phyloP scores from a whole-genome alignment of 202 grass and related monocot genomes.

The Brachypodium distachyon region DNA sequence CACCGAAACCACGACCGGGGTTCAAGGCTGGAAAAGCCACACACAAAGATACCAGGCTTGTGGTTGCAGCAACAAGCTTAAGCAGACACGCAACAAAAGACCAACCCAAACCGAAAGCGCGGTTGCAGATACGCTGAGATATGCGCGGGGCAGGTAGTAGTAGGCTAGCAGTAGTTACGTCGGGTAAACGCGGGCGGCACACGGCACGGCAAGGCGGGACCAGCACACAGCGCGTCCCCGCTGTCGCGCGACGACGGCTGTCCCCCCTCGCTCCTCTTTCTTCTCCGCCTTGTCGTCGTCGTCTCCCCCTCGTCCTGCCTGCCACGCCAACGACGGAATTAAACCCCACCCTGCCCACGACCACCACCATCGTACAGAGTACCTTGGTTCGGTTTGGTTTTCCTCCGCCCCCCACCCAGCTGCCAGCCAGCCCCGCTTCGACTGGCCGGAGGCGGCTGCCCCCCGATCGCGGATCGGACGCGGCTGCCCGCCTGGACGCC shows the following conservation, averaged over 20 bases:
- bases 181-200: conserved; percentile 27
- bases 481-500: too few species aligned
- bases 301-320: not conserved
- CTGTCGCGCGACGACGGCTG: conserved; percentile 2
- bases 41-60: too few species aligned
- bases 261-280: too few species aligned
- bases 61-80: too few species aligned
- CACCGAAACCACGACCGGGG: too few species aligned
- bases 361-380: not conserved
- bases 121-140: too few species aligned
- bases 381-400: too few species aligned
- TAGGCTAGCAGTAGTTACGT: too few species aligned
- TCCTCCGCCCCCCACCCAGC: not conserved
- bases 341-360: not conserved
- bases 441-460: not conserved
- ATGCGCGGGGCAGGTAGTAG: too few species aligned
- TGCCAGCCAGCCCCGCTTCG: not conserved
- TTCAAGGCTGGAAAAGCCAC: too few species aligned
- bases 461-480: not conserved
- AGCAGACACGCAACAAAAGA: too few species aligned
- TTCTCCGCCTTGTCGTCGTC: not conserved
- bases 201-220: conserved; percentile 6
- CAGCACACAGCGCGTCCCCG: not conserved
- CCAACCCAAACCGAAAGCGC: too few species aligned
- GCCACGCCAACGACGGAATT: not conserved